A percentile compares a stretch with the other conserved stretches of the same genome.
These are phyloP conservation scores for Scedosporium minutisporum DNA, from an alignment of 2,329 filamentous ascomycete species.

Conservation along the genomic window DNA sequence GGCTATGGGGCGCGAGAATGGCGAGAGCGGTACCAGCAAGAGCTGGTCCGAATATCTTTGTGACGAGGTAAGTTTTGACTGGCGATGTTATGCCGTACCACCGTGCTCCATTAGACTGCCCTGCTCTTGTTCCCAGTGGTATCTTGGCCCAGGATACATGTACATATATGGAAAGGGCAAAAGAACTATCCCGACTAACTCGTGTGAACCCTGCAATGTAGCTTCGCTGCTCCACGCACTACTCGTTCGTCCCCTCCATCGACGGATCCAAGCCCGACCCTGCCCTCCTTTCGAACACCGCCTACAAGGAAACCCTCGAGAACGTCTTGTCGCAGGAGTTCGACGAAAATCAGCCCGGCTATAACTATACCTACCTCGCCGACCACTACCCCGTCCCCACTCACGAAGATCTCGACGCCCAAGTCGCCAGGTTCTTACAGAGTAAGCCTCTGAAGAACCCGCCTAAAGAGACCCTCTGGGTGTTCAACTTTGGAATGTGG, in stretches of 20 bases:
- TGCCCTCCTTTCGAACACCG: constrained; percentile 40
- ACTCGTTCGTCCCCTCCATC: constrained; percentile 33
- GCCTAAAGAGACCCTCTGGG: constrained; percentile 40
- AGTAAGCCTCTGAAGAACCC: constrained; percentile 20
- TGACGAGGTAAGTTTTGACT: constrained; percentile 26
- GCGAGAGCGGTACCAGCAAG: constrained; percentile 20
- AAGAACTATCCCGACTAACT: neutral
- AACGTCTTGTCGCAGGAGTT: constrained; percentile 8
- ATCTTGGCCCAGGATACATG: no score
- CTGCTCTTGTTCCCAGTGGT: no score
- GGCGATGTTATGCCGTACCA: neutral
- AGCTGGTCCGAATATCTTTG: constrained; percentile 42
- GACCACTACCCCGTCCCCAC: constrained; percentile 31
- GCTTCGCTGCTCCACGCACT: constrained; percentile 35
- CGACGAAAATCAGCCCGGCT: constrained; percentile 20
- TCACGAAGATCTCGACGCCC: constrained; percentile 30
- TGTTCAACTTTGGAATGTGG: constrained; percentile 45
- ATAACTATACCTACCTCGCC: constrained; percentile 33
- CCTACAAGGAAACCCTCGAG: constrained; percentile 32
- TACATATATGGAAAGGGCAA: neutral
- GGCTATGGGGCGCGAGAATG: constrained; percentile 17
- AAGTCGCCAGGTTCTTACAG: constrained; percentile 36
- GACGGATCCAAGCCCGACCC: constrained; percentile 38
- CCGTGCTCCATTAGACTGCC: no score
- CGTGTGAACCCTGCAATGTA: constrained; percentile 13